These are phyloP conservation scores for Calamus simplicifolius DNA, from an alignment of 176 grass and related monocot genomes.

Conservation along the genomic window DNA sequence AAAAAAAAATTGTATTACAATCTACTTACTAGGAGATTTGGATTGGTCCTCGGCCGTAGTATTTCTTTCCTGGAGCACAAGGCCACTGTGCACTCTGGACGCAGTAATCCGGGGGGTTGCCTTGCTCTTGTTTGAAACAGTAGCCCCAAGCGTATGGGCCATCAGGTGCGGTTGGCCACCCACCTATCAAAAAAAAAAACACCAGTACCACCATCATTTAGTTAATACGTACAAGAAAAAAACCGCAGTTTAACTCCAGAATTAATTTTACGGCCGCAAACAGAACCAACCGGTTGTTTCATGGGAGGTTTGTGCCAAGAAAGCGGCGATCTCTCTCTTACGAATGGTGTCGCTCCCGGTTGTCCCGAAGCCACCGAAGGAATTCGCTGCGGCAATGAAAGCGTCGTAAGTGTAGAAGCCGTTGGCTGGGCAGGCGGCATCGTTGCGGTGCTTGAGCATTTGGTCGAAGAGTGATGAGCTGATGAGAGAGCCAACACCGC, in stretches of 20 bases:
- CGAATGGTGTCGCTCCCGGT: not conserved
- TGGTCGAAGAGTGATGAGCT: slow-evolving; percentile 24
- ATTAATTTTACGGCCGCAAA: too few species aligned
- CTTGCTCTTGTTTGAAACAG: slow-evolving; percentile 23
- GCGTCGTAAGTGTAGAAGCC: slow-evolving; percentile 47
- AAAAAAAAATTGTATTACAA: too few species aligned
- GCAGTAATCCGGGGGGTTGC: slow-evolving; percentile 27
- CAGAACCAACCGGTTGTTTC: slow-evolving; percentile 27
- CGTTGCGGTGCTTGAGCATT: slow-evolving; percentile 51
- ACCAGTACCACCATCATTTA: too few species aligned
- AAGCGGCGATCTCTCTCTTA: slow-evolving; percentile 42
- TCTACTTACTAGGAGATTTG: slow-evolving; percentile 37
- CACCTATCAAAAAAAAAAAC: slow-evolving; percentile 8
- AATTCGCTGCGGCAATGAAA: slow-evolving; percentile 38
- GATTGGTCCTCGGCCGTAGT: slow-evolving; percentile 50
- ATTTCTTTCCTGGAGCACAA: slow-evolving; percentile 30
- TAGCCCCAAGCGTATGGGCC: slow-evolving; percentile 38
- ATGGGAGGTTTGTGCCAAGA: slow-evolving; percentile 53
- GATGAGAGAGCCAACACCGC: slow-evolving; percentile 29
- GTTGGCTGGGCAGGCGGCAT: slow-evolving; percentile 14
- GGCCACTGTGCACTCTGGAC: slow-evolving; percentile 22
- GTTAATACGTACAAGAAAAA: too few species aligned
- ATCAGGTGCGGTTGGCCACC: slow-evolving; percentile 24
- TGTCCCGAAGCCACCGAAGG: slow-evolving; percentile 25
- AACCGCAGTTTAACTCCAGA: too few species aligned